Conservation (phyloP, 2,329 filamentous ascomycete genomes). For the Pseudogymnoascus sp. region DNA sequence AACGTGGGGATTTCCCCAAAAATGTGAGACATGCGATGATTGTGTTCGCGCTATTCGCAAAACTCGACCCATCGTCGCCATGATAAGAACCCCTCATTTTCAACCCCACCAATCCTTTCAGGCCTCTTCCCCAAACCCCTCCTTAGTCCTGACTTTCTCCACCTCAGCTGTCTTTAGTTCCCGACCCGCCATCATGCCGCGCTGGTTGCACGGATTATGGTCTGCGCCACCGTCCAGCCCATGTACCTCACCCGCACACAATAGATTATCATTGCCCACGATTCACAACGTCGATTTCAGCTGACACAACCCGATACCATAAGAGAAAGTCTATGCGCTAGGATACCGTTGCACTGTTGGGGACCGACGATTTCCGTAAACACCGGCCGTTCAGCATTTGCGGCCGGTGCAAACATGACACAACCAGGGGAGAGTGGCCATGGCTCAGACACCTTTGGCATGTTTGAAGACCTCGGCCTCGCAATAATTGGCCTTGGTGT, state of each 20-base stretch:
- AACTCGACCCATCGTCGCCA: neutral
- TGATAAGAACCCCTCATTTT: neutral
- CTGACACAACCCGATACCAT: neutral
- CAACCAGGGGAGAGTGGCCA: neutral
- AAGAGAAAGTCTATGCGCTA: neutral
- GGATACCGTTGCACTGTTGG: neutral
- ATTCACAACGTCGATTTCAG: neutral
- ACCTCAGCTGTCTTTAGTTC: neutral
- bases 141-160: neutral
- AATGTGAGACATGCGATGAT: neutral
- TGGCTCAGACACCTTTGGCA: neutral
- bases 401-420: neutral
- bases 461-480: slow-evolving; percentile 45
- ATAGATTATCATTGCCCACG: neutral
- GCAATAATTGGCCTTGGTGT: slow-evolving; percentile 50
- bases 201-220: neutral
- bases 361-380: neutral
- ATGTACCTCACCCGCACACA: neutral
- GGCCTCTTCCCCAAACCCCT: neutral
- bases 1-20: neutral
- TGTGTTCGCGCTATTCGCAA: neutral
- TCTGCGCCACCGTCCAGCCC: neutral
- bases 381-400: neutral
- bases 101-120: neutral
- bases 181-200: neutral